Conservation (phyloP, 208 protist species). For the Angomonas desouzai region DNA sequence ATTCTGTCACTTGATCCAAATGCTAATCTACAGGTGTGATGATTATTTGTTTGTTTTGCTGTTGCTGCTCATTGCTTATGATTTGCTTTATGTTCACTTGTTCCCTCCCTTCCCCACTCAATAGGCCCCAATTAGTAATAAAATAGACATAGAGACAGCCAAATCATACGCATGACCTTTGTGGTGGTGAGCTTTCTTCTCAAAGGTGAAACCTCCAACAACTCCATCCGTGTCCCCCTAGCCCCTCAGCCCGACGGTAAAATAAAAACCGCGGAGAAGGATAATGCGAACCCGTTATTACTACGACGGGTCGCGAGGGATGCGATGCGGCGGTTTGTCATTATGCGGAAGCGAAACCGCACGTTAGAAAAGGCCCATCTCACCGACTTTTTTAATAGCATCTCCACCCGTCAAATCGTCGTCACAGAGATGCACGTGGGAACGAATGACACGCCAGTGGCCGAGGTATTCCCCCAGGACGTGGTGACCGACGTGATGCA, state of each 20-base stretch:
- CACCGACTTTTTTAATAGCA: background rate
- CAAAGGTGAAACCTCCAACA: background rate
- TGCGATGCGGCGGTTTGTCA: conserved; percentile 35
- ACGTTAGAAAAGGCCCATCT: background rate
- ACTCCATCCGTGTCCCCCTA: conserved; percentile 44
- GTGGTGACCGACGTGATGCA: conserved; percentile 12
- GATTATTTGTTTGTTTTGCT: conserved; percentile 10
- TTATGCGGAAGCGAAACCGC: conserved; percentile 4
- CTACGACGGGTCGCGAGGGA: conserved; percentile 51
- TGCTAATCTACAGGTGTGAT: background rate
- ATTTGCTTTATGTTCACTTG: background rate
- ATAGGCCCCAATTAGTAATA: too few species aligned
- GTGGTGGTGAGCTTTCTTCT: conserved; percentile 5
- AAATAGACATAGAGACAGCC: too few species aligned
- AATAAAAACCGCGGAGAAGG: conserved; percentile 5
- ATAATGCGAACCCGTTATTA: background rate
- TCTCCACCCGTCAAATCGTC: conserved; percentile 1
- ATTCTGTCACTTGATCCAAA: background rate
- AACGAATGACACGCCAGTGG: background rate
- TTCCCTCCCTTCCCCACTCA: too few species aligned
- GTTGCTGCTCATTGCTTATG: conserved; percentile 13
- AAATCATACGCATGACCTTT: background rate
- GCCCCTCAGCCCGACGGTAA: conserved; percentile 10
- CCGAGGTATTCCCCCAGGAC: conserved; percentile 9
- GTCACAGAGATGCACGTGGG: conserved; percentile 7